Percentiles rank a stretch among this genome's conserved stretches.
phyloP scores from a whole-genome alignment of 352 stramenopile species.

The Phytophthora fragariaefolia region DNA sequence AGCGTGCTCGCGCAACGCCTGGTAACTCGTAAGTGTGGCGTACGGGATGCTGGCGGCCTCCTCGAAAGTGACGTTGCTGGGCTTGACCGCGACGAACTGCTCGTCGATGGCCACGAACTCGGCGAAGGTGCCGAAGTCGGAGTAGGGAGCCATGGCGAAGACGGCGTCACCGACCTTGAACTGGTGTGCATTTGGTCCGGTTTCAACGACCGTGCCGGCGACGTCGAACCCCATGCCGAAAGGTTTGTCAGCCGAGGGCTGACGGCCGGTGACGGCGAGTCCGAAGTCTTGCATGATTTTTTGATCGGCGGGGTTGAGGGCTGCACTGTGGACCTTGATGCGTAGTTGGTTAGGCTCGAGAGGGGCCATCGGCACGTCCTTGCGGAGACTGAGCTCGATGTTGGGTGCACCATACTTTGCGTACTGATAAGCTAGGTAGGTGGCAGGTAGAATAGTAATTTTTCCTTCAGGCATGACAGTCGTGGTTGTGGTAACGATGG shows the following conservation, averaged over 20 bases:
- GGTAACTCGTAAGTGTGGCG: constrained; percentile 63
- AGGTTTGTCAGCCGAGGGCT: constrained; percentile 37
- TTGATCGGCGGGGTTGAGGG: constrained; percentile 75
- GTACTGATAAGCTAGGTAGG: constrained; percentile 36
- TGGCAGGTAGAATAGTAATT: not conserved
- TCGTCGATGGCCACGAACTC: constrained; percentile 55
- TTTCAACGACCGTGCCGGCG: constrained; percentile 62
- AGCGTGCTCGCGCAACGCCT: constrained; percentile 51
- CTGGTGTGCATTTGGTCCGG: constrained; percentile 46
- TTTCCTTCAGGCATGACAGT: constrained; percentile 1
- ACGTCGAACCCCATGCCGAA: constrained; percentile 71
- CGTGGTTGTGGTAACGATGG: too few relatives aligned
- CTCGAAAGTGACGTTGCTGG: constrained; percentile 53
- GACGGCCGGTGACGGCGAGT: constrained; percentile 38
- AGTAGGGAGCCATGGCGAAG: constrained; percentile 56
- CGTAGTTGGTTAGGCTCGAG: constrained; percentile 46
- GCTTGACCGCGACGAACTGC: constrained; percentile 55
- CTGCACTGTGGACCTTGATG: constrained; percentile 64
- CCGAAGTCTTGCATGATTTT: constrained; percentile 56
- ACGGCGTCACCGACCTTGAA: constrained; percentile 70
- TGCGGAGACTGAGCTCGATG: constrained; percentile 26
- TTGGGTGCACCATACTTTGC: constrained; percentile 16
- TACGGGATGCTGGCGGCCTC: constrained; percentile 61
- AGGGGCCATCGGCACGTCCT: constrained; percentile 13
- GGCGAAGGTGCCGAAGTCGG: constrained; percentile 54